Percentiles rank a stretch among this genome's conserved stretches.
phyloP scores from a whole-genome alignment of 352 stramenopile genomes.

The Phytophthora pistaciae region DNA sequence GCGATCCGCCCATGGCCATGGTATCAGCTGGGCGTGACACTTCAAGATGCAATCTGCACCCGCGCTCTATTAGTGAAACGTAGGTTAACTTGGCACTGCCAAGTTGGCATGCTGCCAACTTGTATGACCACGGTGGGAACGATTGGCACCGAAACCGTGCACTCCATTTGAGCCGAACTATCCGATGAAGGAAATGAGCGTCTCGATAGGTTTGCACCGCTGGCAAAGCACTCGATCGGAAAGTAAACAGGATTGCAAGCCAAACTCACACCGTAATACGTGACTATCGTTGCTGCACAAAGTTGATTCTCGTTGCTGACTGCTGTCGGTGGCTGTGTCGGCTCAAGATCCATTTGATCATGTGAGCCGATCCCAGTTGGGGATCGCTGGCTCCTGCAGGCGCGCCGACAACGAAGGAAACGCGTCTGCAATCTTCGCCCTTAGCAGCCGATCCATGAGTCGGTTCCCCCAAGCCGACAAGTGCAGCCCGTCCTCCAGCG shows the following conservation, averaged over 20 bases:
- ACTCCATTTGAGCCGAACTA: background rate
- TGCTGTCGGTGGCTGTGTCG: background rate
- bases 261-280: background rate
- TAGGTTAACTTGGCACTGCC: background rate
- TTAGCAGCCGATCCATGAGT: conserved; percentile 45
- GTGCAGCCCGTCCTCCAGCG: conserved; percentile 60
- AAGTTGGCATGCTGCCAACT: too few relatives aligned
- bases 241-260: background rate
- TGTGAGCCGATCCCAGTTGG: conserved; percentile 25
- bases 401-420: conserved; percentile 28
- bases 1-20: too few relatives aligned
- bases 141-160: background rate
- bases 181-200: too few relatives aligned
- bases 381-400: conserved; percentile 19
- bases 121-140: background rate
- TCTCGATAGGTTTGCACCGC: background rate
- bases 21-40: conserved; percentile 10
- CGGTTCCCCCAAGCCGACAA: conserved; percentile 57
- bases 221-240: background rate
- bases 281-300: background rate
- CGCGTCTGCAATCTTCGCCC: conserved; percentile 33
- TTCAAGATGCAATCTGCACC: conserved; percentile 5
- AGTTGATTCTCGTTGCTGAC: background rate
- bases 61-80: background rate
- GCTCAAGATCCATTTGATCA: conserved; percentile 1